Base-by-base conservation (phyloP, 2,329 filamentous ascomycete species). In the Penicillium sp. region DNA sequence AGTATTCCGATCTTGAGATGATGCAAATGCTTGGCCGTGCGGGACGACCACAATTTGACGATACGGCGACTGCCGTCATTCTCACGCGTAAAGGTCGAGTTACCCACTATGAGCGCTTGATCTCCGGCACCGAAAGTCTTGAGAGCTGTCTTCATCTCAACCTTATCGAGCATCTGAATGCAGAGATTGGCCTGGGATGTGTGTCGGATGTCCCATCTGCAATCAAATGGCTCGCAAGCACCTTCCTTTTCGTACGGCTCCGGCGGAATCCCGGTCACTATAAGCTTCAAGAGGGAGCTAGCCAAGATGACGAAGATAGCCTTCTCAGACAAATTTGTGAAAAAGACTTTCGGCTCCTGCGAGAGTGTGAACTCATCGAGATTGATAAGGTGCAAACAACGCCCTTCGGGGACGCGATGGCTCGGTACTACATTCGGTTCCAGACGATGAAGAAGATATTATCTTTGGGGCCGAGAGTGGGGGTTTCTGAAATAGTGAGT, bases 1-100 rank as follows among this genome's bases (percentile, higher is more conserved):
- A 93, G 63, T 90, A 89, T 56, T 83, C 86, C 0, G 88, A 93
- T 62, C 73, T 94, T 4, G 88, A 94, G 56, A 79, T 91, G 52
- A 91, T 91, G 84, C 88, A 95, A 59, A 94, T 95, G 88, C 78
- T 94, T 42, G 88, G 88, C 5, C 82, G 88, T 53, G 88, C 88
- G 43, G 88, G 89, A 1, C 77, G 88, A 18, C 88, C 89, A 5
- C 89, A 94, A 60, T 94, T 90, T 53, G 89, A 91, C 57, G 77
- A 81, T 43, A 86, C 73, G 49, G 88, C 86, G 3, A 77, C 83
- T 35, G 89, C 86, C 9, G 82, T 93, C 12, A 90, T 95, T 46
- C 81, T 95, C 72, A 93, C 88, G 0, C 78, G 80, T 25, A 72
- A 76, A n/a, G 72, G 81, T 4, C 85, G 83, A 43, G 79, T 81